Evolutionary conservation across 331 rosid species (phyloP).

Genomic region (Quercus tomentella): DNA sequence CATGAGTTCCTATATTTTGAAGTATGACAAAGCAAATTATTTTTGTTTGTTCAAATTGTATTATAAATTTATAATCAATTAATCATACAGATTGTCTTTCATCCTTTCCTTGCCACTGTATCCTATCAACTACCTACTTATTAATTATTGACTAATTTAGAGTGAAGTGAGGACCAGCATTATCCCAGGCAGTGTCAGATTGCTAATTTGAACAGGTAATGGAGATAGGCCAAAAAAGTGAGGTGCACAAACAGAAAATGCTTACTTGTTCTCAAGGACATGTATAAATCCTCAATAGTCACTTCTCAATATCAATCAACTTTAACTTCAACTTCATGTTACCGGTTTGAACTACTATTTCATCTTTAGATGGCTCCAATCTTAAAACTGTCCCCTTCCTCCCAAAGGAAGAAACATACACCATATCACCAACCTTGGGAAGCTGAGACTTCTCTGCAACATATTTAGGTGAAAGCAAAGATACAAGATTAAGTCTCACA

Average conservation of each 20-base stretch:
- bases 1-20: background rate
- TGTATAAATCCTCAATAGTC: conserved; percentile 12
- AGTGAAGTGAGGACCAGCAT: background rate
- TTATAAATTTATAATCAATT: background rate
- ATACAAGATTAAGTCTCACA: conserved; percentile 5
- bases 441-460: conserved; percentile 53
- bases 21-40: background rate
- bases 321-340: conserved; percentile 77
- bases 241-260: background rate
- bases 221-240: background rate
- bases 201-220: conserved; percentile 7
- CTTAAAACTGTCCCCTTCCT: conserved; percentile 53
- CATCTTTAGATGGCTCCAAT: conserved; percentile 69
- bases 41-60: background rate
- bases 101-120: background rate
- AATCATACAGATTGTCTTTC: background rate
- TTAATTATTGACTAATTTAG: background rate
- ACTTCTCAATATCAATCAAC: conserved; percentile 53
- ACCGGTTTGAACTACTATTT: conserved; percentile 82
- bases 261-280: conserved; percentile 16
- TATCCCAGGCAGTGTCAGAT: background rate
- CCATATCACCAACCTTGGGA: conserved; percentile 74
- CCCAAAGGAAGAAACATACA: conserved; percentile 68
- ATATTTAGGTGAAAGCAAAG: conserved; percentile 20
- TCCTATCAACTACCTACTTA: background rate